These are phyloP conservation scores for Vaccinium macrocarpon DNA, from an alignment of 148 eudicot genomes.

Conservation along the genomic window DNA sequence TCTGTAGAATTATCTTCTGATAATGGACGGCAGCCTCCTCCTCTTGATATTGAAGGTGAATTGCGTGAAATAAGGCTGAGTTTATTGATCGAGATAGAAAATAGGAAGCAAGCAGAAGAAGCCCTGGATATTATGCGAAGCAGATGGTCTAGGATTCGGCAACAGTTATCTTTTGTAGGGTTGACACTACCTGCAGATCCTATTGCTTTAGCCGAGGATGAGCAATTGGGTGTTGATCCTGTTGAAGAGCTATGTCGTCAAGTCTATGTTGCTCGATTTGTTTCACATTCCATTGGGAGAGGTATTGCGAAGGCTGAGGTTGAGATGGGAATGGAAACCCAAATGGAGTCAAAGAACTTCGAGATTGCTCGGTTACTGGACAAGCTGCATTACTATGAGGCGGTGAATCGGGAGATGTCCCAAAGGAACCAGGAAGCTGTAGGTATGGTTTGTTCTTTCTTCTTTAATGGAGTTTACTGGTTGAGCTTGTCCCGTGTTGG, in stretches of 20 bases:
- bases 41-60: conserved; percentile 60
- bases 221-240: conserved; percentile 33
- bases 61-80: conserved; percentile 73
- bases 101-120: conserved; percentile 87
- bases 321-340: conserved; percentile 79
- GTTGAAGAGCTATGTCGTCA: conserved; percentile 65
- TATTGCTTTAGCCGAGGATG: conserved; percentile 35
- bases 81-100: conserved; percentile 84
- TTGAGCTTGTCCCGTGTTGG: no score
- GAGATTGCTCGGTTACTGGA: conserved; percentile 89
- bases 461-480: background rate
- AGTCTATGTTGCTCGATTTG: conserved; percentile 61
- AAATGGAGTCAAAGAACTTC: conserved; percentile 71
- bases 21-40: conserved; percentile 49
- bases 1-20: conserved; percentile 76
- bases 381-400: conserved; percentile 80
- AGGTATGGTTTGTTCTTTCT: conserved; percentile 47
- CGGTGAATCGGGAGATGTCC: conserved; percentile 94
- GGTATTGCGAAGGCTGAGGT: conserved; percentile 80
- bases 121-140: conserved; percentile 46
- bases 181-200: conserved; percentile 63
- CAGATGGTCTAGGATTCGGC: conserved; percentile 61
- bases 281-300: conserved; percentile 74
- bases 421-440: conserved; percentile 95
- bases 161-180: conserved; percentile 61